Evolutionary conservation across 441 rosid species (phyloP).

Genomic region (Populus trichocarpa): DNA sequence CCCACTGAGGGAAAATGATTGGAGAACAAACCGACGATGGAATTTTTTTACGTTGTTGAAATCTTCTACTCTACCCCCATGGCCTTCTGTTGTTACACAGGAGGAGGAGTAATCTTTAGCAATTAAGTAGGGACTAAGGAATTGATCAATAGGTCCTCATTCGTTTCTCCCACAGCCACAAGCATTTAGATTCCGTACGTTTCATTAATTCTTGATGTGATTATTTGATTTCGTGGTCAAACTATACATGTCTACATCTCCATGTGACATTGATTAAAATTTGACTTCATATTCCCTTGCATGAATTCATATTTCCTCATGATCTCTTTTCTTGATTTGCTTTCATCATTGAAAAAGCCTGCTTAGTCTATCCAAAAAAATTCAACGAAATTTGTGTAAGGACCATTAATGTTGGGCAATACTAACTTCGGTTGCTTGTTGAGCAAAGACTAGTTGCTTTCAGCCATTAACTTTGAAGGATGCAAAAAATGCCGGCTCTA

Average conservation of each 20-base stretch:
- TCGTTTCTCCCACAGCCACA: neutral
- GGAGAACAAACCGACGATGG: no score
- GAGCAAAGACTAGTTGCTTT: neutral
- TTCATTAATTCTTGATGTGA: neutral
- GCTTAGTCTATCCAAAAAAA: neutral
- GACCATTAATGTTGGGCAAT: no score
- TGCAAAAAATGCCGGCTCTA: neutral
- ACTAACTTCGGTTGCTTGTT: neutral
- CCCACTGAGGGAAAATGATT: no score
- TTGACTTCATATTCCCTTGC: neutral
- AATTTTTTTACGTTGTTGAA: no score
- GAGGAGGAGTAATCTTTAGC: neutral
- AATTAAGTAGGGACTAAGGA: no score
- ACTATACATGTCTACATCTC: neutral
- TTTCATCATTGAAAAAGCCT: neutral
- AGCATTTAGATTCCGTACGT: neutral
- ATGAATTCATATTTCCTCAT: neutral
- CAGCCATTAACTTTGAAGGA: neutral
- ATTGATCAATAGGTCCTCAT: neutral
- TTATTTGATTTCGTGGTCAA: neutral
- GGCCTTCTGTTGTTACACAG: neutral
- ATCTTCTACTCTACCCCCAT: neutral
- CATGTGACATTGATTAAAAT: neutral
- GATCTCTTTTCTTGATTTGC: neutral
- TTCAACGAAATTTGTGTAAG: neutral